Percentiles rank a stretch among this genome's conserved stretches.
Evolutionary conservation across 108 stramenopile species (phyloP).

Genomic region (Fragilariopsis cylindrus): DNA sequence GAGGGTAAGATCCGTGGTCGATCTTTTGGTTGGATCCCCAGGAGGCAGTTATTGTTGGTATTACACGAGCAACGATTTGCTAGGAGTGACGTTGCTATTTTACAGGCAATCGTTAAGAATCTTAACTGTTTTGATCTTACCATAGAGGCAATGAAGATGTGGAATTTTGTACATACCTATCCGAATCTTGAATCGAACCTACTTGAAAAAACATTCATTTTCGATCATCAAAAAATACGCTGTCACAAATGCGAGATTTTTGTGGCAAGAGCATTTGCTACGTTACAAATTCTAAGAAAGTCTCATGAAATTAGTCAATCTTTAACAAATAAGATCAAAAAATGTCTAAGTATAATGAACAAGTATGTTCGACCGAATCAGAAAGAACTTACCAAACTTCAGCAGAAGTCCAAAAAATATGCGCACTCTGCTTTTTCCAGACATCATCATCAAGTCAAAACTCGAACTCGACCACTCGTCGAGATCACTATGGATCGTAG

Average conservation of each 20-base stretch:
- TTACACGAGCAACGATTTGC: constrained; percentile 28
- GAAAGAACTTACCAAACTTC: neutral
- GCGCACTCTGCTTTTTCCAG: neutral
- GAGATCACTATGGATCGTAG: no score
- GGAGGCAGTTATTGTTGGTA: constrained; percentile 26
- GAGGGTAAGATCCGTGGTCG: constrained; percentile 37
- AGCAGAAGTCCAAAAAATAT: neutral
- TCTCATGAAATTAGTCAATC: neutral
- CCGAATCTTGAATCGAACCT: constrained; percentile 2
- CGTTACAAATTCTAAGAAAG: constrained; percentile 1
- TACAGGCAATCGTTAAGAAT: constrained; percentile 26
- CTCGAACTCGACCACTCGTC: no score
- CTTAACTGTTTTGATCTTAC: constrained; percentile 19
- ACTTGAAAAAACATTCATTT: constrained; percentile 3
- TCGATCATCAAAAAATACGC: neutral
- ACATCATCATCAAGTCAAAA: neutral
- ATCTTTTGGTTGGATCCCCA: constrained; percentile 29
- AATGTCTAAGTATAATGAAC: constrained; percentile 1
- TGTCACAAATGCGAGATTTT: constrained; percentile 42
- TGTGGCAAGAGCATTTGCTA: constrained; percentile 26
- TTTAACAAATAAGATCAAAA: constrained; percentile 8
- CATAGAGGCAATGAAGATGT: constrained; percentile 26
- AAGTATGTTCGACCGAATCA: constrained; percentile 5
- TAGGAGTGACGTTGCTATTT: constrained; percentile 21
- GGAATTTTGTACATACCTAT: constrained; percentile 24